Evolutionary conservation across 345 rosid genomes (phyloP), one percentile per base, ranked within the genome.

Genomic region (Viola odorata): DNA sequence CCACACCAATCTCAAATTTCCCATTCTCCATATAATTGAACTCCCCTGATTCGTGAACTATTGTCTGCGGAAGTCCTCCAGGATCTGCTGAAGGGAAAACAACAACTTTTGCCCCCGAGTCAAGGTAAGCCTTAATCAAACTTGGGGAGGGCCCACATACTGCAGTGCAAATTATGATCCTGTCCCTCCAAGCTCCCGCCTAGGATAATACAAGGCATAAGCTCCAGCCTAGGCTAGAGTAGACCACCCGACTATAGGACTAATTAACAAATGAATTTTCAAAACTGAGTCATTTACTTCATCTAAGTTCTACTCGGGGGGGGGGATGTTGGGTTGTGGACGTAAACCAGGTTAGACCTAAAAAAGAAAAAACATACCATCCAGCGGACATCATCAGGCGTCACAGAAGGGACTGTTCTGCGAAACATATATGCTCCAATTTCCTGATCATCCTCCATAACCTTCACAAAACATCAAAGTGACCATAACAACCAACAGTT

Each of bases 181-280:
- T 84, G 50, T 90, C 99, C 72, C 99, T 83, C 97, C 99, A 94
- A 62, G 96, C 96, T 73, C 99, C 99, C 45, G 81, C 89, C 99
- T 90, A 65, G 40, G 50, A 58, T 44, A 62, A 12, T 13, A 61
- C 50, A 41, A 16, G 13, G 13, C 11, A 1, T 23, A 23, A 23
- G 32, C 32, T 23, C 32, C 32, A 23, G 32, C 1, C 32, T 23
- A 23, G 32, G 32, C 1, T 2, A 23, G 32, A 23, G 32, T 23
- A 23, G 32, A 23, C 32, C 32, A 23, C 32, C 32, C 32, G 32
- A 23, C 32, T 23, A 23, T 23, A 23, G 32, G 32, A 23, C 32
- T 23, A 23, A 23, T 23, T 23, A 23, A 23, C 32, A 23, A 23
- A 23, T 23, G 32, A 23, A 23, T 23, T 23, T 23, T 0, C 32